Evolutionary conservation across 2,329 filamentous ascomycete species (phyloP), one percentile per base, ranked within the genome.

Genomic region (Fusarium sp.): DNA sequence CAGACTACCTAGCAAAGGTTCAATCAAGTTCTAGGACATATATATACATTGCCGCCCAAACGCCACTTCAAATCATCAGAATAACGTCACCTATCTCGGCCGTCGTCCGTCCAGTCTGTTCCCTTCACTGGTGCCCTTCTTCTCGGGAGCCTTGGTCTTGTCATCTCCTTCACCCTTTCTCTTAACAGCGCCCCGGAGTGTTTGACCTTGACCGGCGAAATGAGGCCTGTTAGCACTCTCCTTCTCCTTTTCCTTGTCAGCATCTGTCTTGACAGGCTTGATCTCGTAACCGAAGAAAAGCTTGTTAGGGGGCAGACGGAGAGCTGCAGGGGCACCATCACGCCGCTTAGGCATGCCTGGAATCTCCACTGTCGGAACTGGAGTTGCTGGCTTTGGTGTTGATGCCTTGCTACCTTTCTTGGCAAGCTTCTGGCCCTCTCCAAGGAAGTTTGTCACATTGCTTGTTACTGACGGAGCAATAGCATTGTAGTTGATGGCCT

Each of bases 271-370:
- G 43, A 97, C 85, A 0, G 95, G 95, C 79, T 92, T 97, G 77
- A 97, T 87, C 76, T 97, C 91, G 76, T 98, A 99, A 5, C 96
- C 96, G 69, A 99, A 97, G 84, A 99, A 99, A 7, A 99, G 85
- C 81, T 98, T 97, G 75, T 96, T 96, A 0, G 92, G 91, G 1
- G 93, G 88, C 53, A 99, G 79, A 28, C 96, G 88, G 10, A 99
- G 85, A 6, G 95, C 94, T 77, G 96, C 92, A 0, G 95, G 94
- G 0, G 94, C 94, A 69, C 95, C 94, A 16, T 86, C 89, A 65
- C 87, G 80, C 65, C 79, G 80, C 60, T 74, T 80, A n/a, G 80
- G 80, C 67, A 74, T 37, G 34, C 75, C 72, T 19, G 75, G 64
- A 19, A 73, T 65, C 7, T 78, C 74, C 8, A 69, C 76, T n/a